Evolutionary conservation across 2,329 filamentous ascomycete species (phyloP).

Genomic region (Aspergillus japonicus): DNA sequence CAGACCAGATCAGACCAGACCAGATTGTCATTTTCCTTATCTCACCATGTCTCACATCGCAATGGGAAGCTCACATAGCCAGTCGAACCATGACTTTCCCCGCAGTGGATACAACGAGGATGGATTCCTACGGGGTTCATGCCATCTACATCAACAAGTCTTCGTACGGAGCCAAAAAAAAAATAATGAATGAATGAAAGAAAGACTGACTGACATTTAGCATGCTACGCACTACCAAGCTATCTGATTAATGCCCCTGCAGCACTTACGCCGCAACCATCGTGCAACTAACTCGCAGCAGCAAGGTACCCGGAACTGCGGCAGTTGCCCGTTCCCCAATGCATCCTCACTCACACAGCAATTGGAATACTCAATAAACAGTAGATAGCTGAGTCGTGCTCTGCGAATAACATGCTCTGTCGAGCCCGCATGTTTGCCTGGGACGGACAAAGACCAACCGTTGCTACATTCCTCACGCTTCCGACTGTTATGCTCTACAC

Average conservation of each 20-base stretch:
- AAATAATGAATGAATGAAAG: no score
- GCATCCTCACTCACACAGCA: background rate
- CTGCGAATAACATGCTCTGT: background rate
- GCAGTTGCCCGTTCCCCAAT: background rate
- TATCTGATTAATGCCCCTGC: background rate
- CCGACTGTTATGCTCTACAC: constrained; percentile 28
- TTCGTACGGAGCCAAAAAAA: no score
- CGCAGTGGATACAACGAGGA: background rate
- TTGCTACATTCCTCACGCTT: constrained; percentile 32
- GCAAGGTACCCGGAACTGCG: background rate
- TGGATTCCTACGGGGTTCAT: background rate
- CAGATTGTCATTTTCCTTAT: no score
- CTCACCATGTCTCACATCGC: background rate
- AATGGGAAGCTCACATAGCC: background rate
- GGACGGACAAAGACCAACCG: constrained; percentile 18
- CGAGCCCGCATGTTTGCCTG: background rate
- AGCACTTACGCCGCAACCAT: background rate
- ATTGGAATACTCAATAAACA: background rate
- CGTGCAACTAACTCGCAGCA: background rate
- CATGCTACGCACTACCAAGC: background rate
- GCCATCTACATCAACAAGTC: no score
- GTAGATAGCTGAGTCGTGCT: background rate
- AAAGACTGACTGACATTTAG: background rate
- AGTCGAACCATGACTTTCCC: background rate
- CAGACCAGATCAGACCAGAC: background rate